phyloP scores from a whole-genome alignment of 305 asterid genomes.

The Solanum hybrid region DNA sequence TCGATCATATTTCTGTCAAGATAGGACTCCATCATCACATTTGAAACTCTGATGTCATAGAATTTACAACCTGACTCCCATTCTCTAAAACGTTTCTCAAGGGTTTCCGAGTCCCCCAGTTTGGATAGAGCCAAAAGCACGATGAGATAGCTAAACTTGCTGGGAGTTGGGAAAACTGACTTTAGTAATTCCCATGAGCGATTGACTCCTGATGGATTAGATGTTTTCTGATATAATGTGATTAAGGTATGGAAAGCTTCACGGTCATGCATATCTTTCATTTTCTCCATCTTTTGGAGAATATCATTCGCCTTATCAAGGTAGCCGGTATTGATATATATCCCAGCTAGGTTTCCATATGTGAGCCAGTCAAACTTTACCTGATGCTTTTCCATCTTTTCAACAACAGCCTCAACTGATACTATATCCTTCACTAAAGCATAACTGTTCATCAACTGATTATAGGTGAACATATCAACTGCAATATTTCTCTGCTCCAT shows the following conservation, averaged over 20 bases:
- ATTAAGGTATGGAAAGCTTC: constrained; percentile 32
- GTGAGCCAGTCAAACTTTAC: constrained; percentile 39
- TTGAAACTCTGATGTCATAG: constrained; percentile 46
- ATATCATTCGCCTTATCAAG: constrained; percentile 30
- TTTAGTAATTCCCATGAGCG: constrained; percentile 27
- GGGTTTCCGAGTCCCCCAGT: constrained; percentile 44
- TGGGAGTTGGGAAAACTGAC: constrained; percentile 22
- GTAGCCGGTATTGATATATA: constrained; percentile 35
- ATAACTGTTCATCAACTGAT: constrained; percentile 49
- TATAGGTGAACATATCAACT: constrained; percentile 37
- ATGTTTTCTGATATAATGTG: constrained; percentile 36
- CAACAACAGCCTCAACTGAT: constrained; percentile 41
- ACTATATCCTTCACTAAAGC: constrained; percentile 35
- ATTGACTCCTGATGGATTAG: constrained; percentile 45
- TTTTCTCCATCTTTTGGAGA: constrained; percentile 42
- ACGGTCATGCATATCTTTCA: constrained; percentile 7
- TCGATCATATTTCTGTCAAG: constrained; percentile 41
- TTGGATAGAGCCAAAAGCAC: constrained; percentile 54
- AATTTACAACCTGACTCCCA: constrained; percentile 38
- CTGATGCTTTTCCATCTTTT: constrained; percentile 42
- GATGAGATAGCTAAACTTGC: constrained; percentile 37
- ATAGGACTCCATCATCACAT: constrained; percentile 58
- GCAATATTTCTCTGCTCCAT: constrained; percentile 48
- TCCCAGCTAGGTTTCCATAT: constrained; percentile 49
- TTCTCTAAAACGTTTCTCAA: constrained; percentile 41